Conservation (phyloP, 441 rosid genomes). For the Viola pubescens region DNA sequence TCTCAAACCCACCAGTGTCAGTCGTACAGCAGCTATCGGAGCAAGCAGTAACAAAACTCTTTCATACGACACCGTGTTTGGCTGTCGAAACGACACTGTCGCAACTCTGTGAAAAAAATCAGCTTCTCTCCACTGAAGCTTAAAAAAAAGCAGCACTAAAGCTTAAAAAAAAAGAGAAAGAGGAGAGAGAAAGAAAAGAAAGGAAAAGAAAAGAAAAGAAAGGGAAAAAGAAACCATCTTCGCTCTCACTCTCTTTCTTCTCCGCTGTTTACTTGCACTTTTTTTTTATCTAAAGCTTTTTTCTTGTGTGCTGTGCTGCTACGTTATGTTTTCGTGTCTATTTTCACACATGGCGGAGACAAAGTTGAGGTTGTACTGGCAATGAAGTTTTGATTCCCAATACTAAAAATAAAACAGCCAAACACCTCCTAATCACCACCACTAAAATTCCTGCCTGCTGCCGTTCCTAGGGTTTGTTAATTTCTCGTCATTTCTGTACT, state of each 20-base stretch:
- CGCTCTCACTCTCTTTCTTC: not conserved
- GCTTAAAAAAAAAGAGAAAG: not conserved
- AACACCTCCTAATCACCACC: no score
- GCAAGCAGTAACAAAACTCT: not conserved
- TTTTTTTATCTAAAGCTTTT: slow-evolving; percentile 15
- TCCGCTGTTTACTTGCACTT: no score
- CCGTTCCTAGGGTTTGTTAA: no score
- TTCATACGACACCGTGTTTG: not conserved
- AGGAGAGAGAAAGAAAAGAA: not conserved
- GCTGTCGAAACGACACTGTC: not conserved
- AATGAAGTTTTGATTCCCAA: slow-evolving; percentile 26
- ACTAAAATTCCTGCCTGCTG: no score
- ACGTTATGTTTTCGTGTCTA: slow-evolving; percentile 5
- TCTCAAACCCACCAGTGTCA: slow-evolving; percentile 23
- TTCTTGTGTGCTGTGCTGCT: slow-evolving; percentile 10
- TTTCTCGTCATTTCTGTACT: no score
- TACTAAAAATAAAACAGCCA: not conserved
- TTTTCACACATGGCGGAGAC: not conserved
- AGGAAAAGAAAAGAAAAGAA: not conserved
- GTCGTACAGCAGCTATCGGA: slow-evolving; percentile 9
- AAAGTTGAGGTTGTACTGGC: no score
- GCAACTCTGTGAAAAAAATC: no score
- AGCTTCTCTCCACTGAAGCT: not conserved
- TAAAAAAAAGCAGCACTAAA: not conserved
- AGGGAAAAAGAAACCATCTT: not conserved